phyloP scores from a whole-genome alignment of 768 basidiomycete species.

The Mycena haematopus region DNA sequence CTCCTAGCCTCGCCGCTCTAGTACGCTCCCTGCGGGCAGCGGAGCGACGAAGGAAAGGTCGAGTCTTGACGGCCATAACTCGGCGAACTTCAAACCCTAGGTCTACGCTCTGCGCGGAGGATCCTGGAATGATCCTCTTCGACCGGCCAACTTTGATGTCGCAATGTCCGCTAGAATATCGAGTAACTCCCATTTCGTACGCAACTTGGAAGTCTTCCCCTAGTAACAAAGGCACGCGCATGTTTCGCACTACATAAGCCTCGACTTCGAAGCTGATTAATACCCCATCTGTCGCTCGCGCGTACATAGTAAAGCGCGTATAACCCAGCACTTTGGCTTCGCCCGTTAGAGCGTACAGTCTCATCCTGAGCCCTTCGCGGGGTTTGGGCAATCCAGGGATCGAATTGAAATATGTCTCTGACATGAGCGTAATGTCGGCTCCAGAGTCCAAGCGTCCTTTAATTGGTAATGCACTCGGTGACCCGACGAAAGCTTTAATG shows the following conservation, averaged over 20 bases:
- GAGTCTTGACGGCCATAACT: background rate
- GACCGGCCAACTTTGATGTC: conserved; percentile 5
- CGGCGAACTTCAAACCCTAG: conserved; percentile 17
- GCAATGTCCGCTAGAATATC: conserved; percentile 16
- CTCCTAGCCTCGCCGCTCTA: background rate
- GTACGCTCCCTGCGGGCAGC: conserved; percentile 11
- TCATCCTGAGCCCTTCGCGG: conserved; percentile 17
- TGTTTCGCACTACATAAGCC: conserved; percentile 35
- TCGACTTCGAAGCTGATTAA: conserved; percentile 29
- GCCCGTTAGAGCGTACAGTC: conserved; percentile 20
- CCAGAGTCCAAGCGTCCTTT: conserved; percentile 24
- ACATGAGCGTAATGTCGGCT: conserved; percentile 27
- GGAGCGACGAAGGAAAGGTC: background rate
- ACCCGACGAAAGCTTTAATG: conserved; percentile 1
- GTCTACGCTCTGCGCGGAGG: conserved; percentile 9
- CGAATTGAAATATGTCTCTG: conserved; percentile 16
- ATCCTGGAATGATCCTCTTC: background rate
- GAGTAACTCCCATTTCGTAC: conserved; percentile 31
- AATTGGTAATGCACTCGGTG: background rate
- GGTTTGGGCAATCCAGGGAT: background rate
- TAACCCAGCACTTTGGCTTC: conserved; percentile 31
- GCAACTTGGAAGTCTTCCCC: conserved; percentile 37
- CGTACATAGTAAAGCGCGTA: conserved; percentile 20
- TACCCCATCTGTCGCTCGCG: background rate
- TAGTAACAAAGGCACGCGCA: conserved; percentile 37